Evolutionary conservation across 495 filamentous ascomycete genomes (phyloP).

Genomic region (Xeromyces bisporus): DNA sequence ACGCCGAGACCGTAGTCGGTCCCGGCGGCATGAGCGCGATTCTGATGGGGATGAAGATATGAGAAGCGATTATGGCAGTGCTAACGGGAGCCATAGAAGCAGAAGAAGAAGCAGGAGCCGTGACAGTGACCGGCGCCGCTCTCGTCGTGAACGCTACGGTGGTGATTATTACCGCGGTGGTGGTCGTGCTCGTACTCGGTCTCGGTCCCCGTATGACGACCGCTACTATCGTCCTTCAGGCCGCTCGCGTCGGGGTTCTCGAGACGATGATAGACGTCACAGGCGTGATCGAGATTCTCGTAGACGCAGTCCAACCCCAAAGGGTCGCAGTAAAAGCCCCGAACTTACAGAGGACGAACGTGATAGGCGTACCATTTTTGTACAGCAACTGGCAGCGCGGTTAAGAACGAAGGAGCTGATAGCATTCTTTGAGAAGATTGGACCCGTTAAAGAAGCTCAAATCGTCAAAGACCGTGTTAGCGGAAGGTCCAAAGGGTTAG

Average conservation of each 20-base stretch:
- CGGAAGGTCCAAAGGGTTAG: constrained; percentile 92
- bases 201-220: constrained; percentile 55
- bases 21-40: constrained; percentile 49
- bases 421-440: constrained; percentile 90
- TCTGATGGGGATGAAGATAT: constrained; percentile 47
- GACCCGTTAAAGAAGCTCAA: constrained; percentile 91
- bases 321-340: constrained; percentile 33
- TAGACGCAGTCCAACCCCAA: constrained; percentile 33
- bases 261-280: constrained; percentile 32
- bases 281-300: constrained; percentile 40
- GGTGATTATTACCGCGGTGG: constrained; percentile 63
- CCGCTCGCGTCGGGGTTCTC: constrained; percentile 34
- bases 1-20: constrained; percentile 42
- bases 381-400: constrained; percentile 89
- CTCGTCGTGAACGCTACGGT: constrained; percentile 61
- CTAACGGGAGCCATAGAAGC: constrained; percentile 67
- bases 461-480: constrained; percentile 98
- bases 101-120: constrained; percentile 69
- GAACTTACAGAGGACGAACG: constrained; percentile 88
- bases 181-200: constrained; percentile 52
- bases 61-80: constrained; percentile 68
- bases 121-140: constrained; percentile 60
- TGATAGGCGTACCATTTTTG: constrained; percentile 92
- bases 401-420: constrained; percentile 84
- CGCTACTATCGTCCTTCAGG: constrained; percentile 64